phyloP scores from a whole-genome alignment of 768 basidiomycete genomes.

The Pulveroboletus sp. region DNA sequence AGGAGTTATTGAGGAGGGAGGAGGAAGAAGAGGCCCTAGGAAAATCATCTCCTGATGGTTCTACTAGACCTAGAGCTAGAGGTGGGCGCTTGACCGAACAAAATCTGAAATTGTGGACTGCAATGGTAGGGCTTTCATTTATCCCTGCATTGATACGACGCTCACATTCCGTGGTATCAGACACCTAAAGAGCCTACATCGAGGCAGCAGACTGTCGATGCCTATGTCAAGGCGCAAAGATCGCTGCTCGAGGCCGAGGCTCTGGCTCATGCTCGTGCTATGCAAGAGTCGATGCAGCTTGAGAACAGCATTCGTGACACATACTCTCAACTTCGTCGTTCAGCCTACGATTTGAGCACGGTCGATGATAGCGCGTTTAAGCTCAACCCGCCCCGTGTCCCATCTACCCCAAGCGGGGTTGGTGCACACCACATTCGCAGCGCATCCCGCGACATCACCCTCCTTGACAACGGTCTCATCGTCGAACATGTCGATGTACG shows the following conservation, averaged over 20 bases:
- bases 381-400: conserved; percentile 56
- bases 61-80: conserved; percentile 53
- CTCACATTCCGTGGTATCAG: conserved; percentile 37
- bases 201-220: conserved; percentile 73
- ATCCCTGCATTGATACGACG: not conserved
- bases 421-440: conserved; percentile 39
- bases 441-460: conserved; percentile 67
- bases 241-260: conserved; percentile 79
- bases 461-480: conserved; percentile 85
- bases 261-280: conserved; percentile 68
- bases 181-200: conserved; percentile 88
- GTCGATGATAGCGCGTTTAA: conserved; percentile 60
- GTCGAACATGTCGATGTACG: conserved; percentile 84
- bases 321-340: conserved; percentile 73
- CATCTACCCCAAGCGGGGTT: conserved; percentile 30
- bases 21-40: conserved; percentile 60
- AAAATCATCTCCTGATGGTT: conserved; percentile 43
- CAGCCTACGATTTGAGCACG: conserved; percentile 60
- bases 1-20: conserved; percentile 73
- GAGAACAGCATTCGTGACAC: conserved; percentile 77
- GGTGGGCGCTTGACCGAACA: conserved; percentile 71
- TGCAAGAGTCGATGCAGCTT: conserved; percentile 71
- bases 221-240: conserved; percentile 79
- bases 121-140: conserved; percentile 50
- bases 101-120: conserved; percentile 77